A percentile compares a stretch with the other conserved stretches of the same genome.
These are phyloP conservation scores for Wickerhamomyces strasburgensis DNA, from an alignment of 805 yeast genomes.

Conservation along the genomic window DNA sequence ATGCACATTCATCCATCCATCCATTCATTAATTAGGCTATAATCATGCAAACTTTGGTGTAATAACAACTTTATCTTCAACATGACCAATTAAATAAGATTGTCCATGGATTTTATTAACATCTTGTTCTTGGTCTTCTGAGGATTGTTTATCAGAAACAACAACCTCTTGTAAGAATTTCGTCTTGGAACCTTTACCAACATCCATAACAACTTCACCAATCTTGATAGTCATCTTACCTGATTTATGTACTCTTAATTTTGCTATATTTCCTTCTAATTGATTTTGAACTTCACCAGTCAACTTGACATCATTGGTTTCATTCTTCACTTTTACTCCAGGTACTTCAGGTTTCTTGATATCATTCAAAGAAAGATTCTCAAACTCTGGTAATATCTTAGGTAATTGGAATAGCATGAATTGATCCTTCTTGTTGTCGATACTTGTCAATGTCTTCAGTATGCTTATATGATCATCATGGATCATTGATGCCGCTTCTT, in stretches of 20 bases:
- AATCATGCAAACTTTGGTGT: conserved; percentile 40
- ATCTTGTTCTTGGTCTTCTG: conserved; percentile 18
- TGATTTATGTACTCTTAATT: conserved; percentile 71
- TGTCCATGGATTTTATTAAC: conserved; percentile 27
- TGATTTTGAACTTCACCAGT: conserved; percentile 5
- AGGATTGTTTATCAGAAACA: conserved; percentile 35
- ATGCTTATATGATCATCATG: conserved; percentile 37
- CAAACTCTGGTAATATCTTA: conserved; percentile 31
- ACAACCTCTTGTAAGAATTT: conserved; percentile 72
- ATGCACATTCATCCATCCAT: too few species aligned
- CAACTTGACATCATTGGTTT: conserved; percentile 3
- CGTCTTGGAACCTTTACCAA: conserved; percentile 65
- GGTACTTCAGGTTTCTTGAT: conserved; percentile 9
- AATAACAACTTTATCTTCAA: conserved; percentile 52
- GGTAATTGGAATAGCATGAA: conserved; percentile 37
- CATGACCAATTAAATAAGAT: conserved; percentile 48
- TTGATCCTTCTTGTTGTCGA: conserved; percentile 30
- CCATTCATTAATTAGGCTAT: too few species aligned
- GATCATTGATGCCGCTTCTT: conserved; percentile 32
- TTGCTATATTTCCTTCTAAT: conserved; percentile 62
- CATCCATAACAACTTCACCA: conserved; percentile 65
- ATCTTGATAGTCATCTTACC: conserved; percentile 74
- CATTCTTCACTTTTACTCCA: conserved; percentile 10
- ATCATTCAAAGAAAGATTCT: too few species aligned
- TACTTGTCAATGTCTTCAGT: conserved; percentile 19